Conservation (phyloP, 202 grass and related monocot species). For the Bolboschoenoplectus hybrid region DNA sequence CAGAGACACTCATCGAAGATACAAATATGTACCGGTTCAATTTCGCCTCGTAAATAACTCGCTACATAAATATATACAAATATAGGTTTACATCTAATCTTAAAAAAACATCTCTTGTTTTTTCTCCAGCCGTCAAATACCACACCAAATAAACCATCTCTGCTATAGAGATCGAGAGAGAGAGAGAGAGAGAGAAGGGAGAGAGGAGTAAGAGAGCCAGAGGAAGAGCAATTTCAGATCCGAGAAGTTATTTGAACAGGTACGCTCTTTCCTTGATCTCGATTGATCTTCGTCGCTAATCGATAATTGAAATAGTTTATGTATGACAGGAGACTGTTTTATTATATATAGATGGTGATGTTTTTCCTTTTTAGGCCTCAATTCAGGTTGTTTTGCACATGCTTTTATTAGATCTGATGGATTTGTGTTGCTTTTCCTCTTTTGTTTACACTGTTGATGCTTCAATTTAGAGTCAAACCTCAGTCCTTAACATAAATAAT, state of each 20-base stretch:
- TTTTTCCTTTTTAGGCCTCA: background rate
- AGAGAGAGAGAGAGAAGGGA: background rate
- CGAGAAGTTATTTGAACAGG: background rate
- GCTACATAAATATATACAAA: background rate
- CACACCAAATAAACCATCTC: background rate
- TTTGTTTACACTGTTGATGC: background rate
- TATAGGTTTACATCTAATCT: background rate
- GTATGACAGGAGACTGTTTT: background rate
- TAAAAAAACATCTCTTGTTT: background rate
- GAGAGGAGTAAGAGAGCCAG: background rate
- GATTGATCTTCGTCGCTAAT: background rate
- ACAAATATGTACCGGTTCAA: background rate
- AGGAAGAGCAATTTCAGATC: background rate
- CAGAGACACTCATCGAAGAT: background rate
- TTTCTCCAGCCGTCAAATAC: background rate
- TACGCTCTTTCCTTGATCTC: background rate
- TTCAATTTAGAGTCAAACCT: background rate
- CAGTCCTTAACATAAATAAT: background rate
- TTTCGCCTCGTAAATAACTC: background rate
- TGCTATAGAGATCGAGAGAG: background rate
- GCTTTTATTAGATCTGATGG: constrained; percentile 18
- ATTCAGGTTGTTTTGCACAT: background rate
- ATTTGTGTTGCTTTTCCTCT: background rate
- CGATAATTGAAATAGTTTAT: background rate
- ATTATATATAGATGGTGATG: background rate